Evolutionary conservation across 2,329 filamentous ascomycete species (phyloP).

Genomic region (Sarocladium oryzae): DNA sequence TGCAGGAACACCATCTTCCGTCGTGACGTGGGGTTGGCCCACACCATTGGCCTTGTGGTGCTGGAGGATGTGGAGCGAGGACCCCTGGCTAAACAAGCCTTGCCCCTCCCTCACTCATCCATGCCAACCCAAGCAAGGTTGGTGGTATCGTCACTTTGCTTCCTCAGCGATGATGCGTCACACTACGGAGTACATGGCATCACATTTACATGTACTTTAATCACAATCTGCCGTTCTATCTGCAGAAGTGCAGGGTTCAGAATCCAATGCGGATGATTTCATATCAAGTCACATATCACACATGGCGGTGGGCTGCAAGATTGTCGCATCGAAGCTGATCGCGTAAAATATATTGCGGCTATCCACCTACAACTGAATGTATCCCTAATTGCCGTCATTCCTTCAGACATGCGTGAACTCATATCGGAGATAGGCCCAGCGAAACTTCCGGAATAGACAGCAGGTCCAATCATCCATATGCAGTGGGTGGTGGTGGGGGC

Average conservation of each 20-base stretch:
- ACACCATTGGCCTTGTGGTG: not conserved
- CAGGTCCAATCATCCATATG: conserved; percentile 10
- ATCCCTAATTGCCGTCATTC: conserved; percentile 6
- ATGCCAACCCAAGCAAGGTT: too few species aligned
- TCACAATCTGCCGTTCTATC: too few species aligned
- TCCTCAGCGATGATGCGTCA: too few species aligned
- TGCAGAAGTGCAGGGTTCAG: too few species aligned
- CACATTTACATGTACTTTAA: too few species aligned
- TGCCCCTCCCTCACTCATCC: too few species aligned
- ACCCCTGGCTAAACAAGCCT: not conserved
- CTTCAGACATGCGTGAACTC: not conserved
- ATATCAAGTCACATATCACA: too few species aligned
- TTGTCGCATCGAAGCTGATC: conserved; percentile 7
- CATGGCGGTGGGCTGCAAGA: too few species aligned
- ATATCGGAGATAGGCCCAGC: conserved; percentile 10
- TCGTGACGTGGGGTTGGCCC: conserved; percentile 2
- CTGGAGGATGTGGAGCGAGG: not conserved
- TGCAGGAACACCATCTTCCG: conserved; percentile 1
- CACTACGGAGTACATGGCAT: too few species aligned
- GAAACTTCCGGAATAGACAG: not conserved
- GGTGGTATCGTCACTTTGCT: too few species aligned
- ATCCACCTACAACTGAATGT: conserved; percentile 10
- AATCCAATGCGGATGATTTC: too few species aligned
- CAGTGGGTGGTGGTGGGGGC: conserved; percentile 7
- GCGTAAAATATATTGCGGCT: conserved; percentile 10